Base-by-base conservation (phyloP, 2,329 filamentous ascomycete genomes). In the Phialemoniopsis sp. region DNA sequence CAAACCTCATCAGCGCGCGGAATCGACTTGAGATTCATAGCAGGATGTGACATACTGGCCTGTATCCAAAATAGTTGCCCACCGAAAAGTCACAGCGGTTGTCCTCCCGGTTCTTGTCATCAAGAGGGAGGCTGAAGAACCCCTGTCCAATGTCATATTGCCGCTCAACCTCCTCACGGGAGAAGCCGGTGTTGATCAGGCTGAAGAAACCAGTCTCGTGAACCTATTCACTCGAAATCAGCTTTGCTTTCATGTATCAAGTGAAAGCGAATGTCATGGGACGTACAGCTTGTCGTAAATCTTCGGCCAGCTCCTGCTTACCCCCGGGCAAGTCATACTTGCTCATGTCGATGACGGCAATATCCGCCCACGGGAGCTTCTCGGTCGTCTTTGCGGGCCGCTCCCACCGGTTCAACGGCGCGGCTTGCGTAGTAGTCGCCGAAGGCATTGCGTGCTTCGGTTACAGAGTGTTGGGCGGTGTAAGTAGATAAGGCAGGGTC, bases 91-190 rank as follows among this genome's bases (percentile, higher is more conserved):
- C 62, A 4, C 63, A 59, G 3, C 54, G 48, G 18, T 73, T 79
- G 48, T 78, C 77, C 32, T 72, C 63, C 42, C 75, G 73, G 40
- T 79, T 63, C 52, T 82, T 82, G 52, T 82, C 77, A 10, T 77
- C 72, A 0, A 73, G 57, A 0, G 78, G 76, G 0, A 82, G 64
- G 1, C 56, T 43, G 15, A 62, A 64, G 48, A 82, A 77, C 15
- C 73, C 67, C 29, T 76, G 68, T 0, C 74, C 78, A 0, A 82
- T 63, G 3, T 76, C 72, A 43, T 82, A 82, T 41, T 82, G 78
- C 2, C 60, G 59, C 41, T 82, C 72, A 1, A 82, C 70, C 19
- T 72, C 67, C 31, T 77, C 72, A 51, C 82, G 77, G 1, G 63
- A 61, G 15, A 82, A 72, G 44, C 72, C 75, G 47, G 76, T 82